Conservation (phyloP, 2,329 filamentous ascomycete genomes). For the Aspergillus pseudoglaucus region DNA sequence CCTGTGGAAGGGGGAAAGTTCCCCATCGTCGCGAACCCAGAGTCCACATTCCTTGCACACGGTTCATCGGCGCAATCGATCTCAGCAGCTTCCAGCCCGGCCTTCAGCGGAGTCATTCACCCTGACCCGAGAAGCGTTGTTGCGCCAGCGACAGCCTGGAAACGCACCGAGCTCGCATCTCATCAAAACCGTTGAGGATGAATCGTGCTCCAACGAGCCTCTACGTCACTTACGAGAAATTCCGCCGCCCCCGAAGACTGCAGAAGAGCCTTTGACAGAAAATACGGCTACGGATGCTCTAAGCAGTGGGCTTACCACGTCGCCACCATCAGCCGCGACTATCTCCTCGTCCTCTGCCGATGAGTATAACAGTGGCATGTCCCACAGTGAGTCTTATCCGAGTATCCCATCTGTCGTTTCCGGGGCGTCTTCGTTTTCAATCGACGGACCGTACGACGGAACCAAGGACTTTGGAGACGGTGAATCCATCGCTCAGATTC, state of each 20-base stretch:
- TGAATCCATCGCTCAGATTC: slow-evolving; percentile 21
- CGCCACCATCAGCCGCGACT: slow-evolving; percentile 39
- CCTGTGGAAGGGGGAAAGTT: slow-evolving; percentile 24
- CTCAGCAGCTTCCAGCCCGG: slow-evolving; percentile 28
- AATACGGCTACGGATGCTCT: slow-evolving; percentile 12
- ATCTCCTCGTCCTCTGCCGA: slow-evolving; percentile 43
- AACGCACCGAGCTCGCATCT: slow-evolving; percentile 6
- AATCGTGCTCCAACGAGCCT: slow-evolving; percentile 18
- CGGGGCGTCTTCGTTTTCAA: slow-evolving; percentile 41
- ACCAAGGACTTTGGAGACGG: slow-evolving; percentile 21
- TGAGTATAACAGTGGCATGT: slow-evolving; percentile 41
- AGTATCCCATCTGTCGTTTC: slow-evolving; percentile 42
- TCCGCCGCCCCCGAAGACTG: slow-evolving; percentile 9
- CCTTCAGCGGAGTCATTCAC: slow-evolving; percentile 29
- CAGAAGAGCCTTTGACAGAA: slow-evolving; percentile 7
- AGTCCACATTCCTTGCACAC: slow-evolving; percentile 6
- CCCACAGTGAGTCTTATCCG: slow-evolving; percentile 42
- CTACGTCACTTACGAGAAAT: slow-evolving; percentile 11
- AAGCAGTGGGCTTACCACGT: slow-evolving; percentile 23
- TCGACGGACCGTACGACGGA: slow-evolving; percentile 25
- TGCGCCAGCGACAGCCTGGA: slow-evolving; percentile 26
- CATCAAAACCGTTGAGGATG: slow-evolving; percentile 14
- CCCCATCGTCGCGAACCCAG: slow-evolving; percentile 6
- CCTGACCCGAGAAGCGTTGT: slow-evolving; percentile 28
- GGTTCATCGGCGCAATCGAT: slow-evolving; percentile 31